Percentiles rank a stretch among this genome's conserved stretches.
These are phyloP conservation scores for Alternaria viburni DNA, from an alignment of 2,329 filamentous ascomycete species.

Conservation along the genomic window DNA sequence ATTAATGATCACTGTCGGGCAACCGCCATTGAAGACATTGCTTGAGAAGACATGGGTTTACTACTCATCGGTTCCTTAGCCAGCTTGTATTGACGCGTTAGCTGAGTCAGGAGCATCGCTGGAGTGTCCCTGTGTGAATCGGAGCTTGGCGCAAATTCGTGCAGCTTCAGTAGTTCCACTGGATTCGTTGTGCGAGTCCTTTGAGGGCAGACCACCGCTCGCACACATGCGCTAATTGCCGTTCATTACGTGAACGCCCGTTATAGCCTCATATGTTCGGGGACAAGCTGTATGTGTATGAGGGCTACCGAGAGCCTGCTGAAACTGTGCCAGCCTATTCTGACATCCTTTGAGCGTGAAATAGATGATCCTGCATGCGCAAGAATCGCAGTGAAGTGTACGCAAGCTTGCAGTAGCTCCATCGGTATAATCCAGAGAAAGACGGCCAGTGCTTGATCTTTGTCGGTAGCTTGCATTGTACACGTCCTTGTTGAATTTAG, in stretches of 20 bases:
- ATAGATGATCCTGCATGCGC: neutral
- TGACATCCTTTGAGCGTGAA: neutral
- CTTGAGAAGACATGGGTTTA: slow-evolving; percentile 1
- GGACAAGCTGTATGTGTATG: neutral
- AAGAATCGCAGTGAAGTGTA: neutral
- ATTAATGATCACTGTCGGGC: neutral
- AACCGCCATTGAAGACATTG: neutral
- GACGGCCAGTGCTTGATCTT: neutral
- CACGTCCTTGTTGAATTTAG: neutral
- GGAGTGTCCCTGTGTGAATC: slow-evolving; percentile 7
- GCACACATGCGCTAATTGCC: slow-evolving; percentile 5
- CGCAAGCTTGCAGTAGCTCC: neutral
- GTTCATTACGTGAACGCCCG: slow-evolving; percentile 7
- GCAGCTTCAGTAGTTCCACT: slow-evolving; percentile 37
- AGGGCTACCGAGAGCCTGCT: neutral
- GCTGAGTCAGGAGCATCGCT: slow-evolving; percentile 4
- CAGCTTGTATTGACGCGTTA: slow-evolving; percentile 2
- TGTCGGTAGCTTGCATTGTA: neutral
- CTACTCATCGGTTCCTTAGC: neutral
- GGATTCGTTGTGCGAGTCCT: slow-evolving; percentile 42
- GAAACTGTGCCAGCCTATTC: neutral
- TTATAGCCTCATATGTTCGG: slow-evolving; percentile 5
- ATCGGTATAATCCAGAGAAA: neutral
- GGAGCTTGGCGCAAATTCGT: slow-evolving; percentile 27
- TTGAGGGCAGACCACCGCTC: slow-evolving; percentile 8